These are phyloP conservation scores for Hypoxylon rubiginosum DNA, from an alignment of 2,329 filamentous ascomycete genomes.

Conservation along the genomic window DNA sequence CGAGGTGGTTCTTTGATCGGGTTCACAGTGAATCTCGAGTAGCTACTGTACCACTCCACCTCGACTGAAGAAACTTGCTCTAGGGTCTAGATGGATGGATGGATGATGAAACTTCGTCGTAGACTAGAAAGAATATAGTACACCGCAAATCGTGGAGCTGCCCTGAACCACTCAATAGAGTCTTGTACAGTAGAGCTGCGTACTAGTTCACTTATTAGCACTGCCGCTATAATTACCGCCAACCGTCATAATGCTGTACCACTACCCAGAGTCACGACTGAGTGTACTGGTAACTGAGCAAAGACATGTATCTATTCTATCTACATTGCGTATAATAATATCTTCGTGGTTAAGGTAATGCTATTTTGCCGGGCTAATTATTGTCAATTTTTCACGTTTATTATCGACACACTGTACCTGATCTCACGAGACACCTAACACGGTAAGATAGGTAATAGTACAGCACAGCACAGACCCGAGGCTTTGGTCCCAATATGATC, in stretches of 20 bases:
- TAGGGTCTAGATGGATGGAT: not conserved
- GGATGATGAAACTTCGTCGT: not conserved
- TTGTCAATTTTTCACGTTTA: not conserved
- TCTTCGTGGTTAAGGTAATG: not conserved
- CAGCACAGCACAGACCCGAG: conserved; percentile 11
- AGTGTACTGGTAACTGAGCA: not conserved
- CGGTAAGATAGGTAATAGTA: not conserved
- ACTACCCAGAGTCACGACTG: not conserved
- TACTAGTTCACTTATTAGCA: not conserved
- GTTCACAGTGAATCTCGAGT: not conserved
- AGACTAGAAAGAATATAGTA: not conserved
- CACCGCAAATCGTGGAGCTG: not conserved
- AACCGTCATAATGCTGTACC: not conserved
- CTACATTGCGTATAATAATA: not conserved
- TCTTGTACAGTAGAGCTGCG: not conserved
- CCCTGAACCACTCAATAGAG: not conserved
- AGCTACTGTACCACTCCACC: not conserved
- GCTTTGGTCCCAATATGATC: conserved; percentile 10
- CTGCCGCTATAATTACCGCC: not conserved
- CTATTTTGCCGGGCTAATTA: not conserved
- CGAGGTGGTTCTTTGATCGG: not conserved
- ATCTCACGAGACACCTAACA: not conserved
- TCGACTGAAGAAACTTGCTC: not conserved
- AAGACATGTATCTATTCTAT: not conserved
- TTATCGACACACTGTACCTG: not conserved